Evolutionary conservation across 352 stramenopile genomes (phyloP).

Genomic region (Pythium phragmitis): DNA sequence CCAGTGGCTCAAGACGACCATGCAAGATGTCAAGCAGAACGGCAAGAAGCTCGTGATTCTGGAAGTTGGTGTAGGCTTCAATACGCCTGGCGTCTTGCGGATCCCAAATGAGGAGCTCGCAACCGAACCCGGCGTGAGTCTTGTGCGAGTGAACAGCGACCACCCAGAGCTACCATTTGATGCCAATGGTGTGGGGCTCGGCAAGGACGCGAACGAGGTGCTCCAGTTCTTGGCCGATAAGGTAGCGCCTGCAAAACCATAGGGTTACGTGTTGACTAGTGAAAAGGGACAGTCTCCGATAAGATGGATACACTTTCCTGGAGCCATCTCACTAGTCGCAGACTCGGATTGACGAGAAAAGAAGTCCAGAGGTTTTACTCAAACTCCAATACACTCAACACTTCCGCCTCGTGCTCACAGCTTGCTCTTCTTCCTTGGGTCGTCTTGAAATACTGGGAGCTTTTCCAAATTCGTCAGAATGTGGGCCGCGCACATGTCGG

Average conservation of each 20-base stretch:
- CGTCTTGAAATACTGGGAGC: constrained; percentile 9
- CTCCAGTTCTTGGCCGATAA: constrained; percentile 37
- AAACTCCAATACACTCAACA: too few species aligned
- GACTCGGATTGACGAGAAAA: too few species aligned
- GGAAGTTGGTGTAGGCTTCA: constrained; percentile 70
- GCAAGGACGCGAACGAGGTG: constrained; percentile 42
- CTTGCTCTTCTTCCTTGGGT: not conserved
- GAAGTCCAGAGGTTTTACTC: too few species aligned
- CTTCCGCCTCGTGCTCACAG: not conserved
- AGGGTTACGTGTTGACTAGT: not conserved
- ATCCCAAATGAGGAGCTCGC: constrained; percentile 57
- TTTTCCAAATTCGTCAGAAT: constrained; percentile 13
- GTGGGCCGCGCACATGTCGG: constrained; percentile 12
- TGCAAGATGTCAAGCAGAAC: constrained; percentile 33
- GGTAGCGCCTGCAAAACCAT: not conserved
- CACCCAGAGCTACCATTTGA: constrained; percentile 57
- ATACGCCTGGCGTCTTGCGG: constrained; percentile 60
- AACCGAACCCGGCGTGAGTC: constrained; percentile 35
- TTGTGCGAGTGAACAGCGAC: constrained; percentile 60
- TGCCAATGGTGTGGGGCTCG: constrained; percentile 44
- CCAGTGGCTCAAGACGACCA: constrained; percentile 35
- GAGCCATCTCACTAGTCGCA: too few species aligned
- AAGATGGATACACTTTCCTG: too few species aligned
- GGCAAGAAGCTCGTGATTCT: constrained; percentile 67
- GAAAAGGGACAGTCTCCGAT: too few species aligned